Conservation (phyloP, 2,329 filamentous ascomycete genomes). For the Diaporthe citrichinensis region DNA sequence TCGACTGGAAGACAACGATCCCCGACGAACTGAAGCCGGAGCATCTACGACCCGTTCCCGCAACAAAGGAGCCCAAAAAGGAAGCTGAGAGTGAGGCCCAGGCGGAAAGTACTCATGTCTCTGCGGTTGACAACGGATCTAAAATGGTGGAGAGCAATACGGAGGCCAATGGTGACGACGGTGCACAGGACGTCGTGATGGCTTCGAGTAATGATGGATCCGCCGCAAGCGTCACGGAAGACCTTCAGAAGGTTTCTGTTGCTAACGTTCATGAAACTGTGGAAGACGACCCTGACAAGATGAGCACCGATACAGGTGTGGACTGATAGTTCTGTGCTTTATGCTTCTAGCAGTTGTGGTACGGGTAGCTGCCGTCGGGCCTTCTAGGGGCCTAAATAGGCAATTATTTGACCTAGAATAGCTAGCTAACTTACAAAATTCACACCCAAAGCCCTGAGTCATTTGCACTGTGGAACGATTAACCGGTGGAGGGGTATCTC, state of each 20-base stretch:
- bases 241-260: constrained; percentile 1
- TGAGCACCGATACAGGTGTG: neutral
- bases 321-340: neutral
- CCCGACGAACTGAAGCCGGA: constrained; percentile 38
- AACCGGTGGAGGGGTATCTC: no score
- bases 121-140: neutral
- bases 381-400: no score
- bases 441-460: no score
- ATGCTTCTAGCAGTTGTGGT: neutral
- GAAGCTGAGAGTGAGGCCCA: neutral
- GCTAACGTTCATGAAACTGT: neutral
- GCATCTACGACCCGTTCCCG: constrained; percentile 15
- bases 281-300: neutral
- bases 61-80: neutral
- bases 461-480: no score
- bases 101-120: neutral
- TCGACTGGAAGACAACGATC: constrained; percentile 58
- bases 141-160: neutral
- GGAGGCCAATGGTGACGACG: neutral
- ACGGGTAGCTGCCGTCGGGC: no score
- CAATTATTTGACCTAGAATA: no score
- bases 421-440: no score
- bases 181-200: neutral
- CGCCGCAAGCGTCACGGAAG: neutral
- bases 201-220: neutral